phyloP scores from a whole-genome alignment of 306 rosid genomes.

The Dryas octopetala region DNA sequence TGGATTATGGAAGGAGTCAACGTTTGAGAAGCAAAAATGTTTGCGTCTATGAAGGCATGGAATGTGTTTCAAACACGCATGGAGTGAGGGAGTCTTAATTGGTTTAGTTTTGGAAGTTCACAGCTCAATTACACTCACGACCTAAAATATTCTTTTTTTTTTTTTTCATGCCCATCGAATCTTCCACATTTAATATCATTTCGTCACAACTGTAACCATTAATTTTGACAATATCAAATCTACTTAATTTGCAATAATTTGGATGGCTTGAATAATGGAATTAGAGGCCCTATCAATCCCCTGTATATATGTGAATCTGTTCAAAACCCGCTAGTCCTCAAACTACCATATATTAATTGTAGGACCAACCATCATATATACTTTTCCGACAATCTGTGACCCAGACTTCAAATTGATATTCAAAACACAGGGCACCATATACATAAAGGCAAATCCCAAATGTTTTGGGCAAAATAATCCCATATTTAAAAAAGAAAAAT shows the following conservation, averaged over 20 bases:
- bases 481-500: neutral
- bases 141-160: too few relatives aligned
- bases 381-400: too few relatives aligned
- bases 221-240: slow-evolving; percentile 4
- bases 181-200: neutral
- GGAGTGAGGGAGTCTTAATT: neutral
- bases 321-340: too few relatives aligned
- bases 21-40: too few relatives aligned
- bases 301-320: too few relatives aligned
- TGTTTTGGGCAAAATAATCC: neutral
- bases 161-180: neutral
- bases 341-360: neutral
- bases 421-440: neutral
- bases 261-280: neutral
- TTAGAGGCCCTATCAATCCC: too few relatives aligned
- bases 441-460: neutral
- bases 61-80: neutral
- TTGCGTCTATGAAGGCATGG: neutral
- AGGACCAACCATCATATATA: neutral
- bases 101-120: neutral
- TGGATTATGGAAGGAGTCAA: too few relatives aligned
- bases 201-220: too few relatives aligned
- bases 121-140: too few relatives aligned
- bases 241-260: neutral
- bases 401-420: neutral